Evolutionary conservation across 73 alveolate species (phyloP).

Genomic region (Durusdinium trenchii): DNA sequence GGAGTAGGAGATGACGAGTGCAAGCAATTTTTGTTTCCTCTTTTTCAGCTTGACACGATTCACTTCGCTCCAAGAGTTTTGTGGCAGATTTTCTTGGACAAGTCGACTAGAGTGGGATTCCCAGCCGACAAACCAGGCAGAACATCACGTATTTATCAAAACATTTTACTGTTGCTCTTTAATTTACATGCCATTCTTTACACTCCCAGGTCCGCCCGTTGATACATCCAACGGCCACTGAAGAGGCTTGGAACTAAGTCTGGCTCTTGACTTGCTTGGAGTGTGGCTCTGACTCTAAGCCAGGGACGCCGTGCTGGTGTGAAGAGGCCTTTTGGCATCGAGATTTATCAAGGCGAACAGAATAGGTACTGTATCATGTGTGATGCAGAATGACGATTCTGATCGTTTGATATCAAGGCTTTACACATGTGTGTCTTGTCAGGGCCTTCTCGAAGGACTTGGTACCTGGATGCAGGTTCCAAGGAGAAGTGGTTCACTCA

Average conservation of each 20-base stretch:
- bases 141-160: not conserved
- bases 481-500: conserved; percentile 12
- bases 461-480: conserved; percentile 75
- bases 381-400: not conserved
- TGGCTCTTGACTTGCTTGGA: not conserved
- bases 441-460: conserved; percentile 74
- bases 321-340: conserved; percentile 70
- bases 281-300: not conserved
- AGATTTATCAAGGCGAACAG: conserved; percentile 47
- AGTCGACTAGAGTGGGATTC: conserved; percentile 25
- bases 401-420: not conserved
- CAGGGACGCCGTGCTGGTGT: conserved; percentile 62
- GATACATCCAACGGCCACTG: conserved; percentile 71
- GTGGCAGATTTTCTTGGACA: conserved; percentile 52
- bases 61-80: not conserved
- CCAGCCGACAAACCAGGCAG: not conserved
- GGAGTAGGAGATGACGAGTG: too few species aligned
- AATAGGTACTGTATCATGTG: not conserved
- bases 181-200: not conserved
- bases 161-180: not conserved
- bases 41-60: not conserved
- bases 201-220: conserved; percentile 25
- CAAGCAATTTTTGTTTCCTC: not conserved
- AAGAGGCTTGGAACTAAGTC: not conserved
- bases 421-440: not conserved